Evolutionary conservation across 495 filamentous ascomycete species (phyloP).

Genomic region (Aspergillus nanangensis): DNA sequence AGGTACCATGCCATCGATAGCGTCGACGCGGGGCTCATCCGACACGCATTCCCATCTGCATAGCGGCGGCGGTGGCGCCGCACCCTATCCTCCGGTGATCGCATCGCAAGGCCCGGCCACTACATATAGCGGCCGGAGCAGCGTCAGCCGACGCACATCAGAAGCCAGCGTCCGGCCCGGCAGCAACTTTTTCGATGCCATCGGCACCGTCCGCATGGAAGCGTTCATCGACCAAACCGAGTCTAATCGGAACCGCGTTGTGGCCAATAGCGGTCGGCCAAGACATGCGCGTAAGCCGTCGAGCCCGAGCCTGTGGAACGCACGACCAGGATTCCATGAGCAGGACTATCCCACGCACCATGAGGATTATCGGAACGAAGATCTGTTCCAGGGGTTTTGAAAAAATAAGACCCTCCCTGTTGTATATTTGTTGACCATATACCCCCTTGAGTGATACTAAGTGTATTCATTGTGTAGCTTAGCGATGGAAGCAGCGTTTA

Average conservation of each 20-base stretch:
- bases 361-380: constrained; percentile 30
- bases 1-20: constrained; percentile 39
- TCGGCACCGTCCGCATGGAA: constrained; percentile 95
- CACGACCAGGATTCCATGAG: constrained; percentile 22
- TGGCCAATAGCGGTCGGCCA: constrained; percentile 4
- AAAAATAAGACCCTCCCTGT: neutral
- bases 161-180: constrained; percentile 37
- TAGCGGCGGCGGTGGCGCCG: too few relatives aligned
- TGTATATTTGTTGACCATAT: neutral
- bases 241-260: constrained; percentile 23
- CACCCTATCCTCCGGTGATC: too few relatives aligned
- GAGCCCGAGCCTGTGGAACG: constrained; percentile 36
- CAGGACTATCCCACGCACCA: constrained; percentile 28
- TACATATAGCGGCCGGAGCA: constrained; percentile 34
- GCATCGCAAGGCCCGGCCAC: constrained; percentile 11
- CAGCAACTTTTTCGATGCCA: constrained; percentile 56
- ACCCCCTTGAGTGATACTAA: too few relatives aligned
- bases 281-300: constrained; percentile 32
- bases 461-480: too few relatives aligned
- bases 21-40: constrained; percentile 50
- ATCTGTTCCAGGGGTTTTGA: constrained; percentile 39
- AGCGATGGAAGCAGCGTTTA: too few relatives aligned
- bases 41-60: too few relatives aligned
- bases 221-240: constrained; percentile 61
- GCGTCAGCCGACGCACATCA: constrained; percentile 38